phyloP scores from a whole-genome alignment of 2,329 filamentous ascomycete genomes.

The Cytospora piceae region DNA sequence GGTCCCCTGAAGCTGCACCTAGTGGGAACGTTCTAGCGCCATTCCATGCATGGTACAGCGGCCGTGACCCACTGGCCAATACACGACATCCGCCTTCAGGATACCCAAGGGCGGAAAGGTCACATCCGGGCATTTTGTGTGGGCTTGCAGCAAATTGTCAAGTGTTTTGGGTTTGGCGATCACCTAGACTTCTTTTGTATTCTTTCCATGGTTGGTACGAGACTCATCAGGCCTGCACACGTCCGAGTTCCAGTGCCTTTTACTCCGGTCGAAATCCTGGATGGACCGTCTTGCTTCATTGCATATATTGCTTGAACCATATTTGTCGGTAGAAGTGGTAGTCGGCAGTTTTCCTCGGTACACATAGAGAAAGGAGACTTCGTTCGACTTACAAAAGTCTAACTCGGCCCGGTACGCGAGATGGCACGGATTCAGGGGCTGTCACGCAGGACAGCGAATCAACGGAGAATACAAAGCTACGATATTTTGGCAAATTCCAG shows the following conservation, averaged over 20 bases:
- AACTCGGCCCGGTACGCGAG: neutral
- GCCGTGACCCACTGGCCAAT: neutral
- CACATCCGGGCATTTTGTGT: neutral
- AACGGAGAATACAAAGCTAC: neutral
- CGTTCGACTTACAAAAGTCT: neutral
- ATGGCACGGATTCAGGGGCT: neutral
- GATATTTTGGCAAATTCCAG: neutral
- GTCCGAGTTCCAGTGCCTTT: neutral
- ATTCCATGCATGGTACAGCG: neutral
- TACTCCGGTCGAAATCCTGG: neutral
- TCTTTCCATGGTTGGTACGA: neutral
- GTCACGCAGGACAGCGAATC: neutral
- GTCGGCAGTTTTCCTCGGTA: neutral
- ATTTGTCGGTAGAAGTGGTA: no score
- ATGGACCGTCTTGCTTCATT: neutral
- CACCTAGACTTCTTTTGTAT: neutral
- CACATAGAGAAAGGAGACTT: neutral
- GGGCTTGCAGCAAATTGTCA: neutral
- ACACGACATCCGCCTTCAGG: neutral
- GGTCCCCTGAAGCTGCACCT: slow-evolving; percentile 1
- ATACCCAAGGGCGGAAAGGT: neutral
- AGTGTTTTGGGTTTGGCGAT: neutral
- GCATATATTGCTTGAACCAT: no score
- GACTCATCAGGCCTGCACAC: neutral
- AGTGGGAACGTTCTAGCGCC: slow-evolving; percentile 18